These are phyloP conservation scores for Oenanthe javanica DNA, from an alignment of 140 eudicot species.

Conservation along the genomic window DNA sequence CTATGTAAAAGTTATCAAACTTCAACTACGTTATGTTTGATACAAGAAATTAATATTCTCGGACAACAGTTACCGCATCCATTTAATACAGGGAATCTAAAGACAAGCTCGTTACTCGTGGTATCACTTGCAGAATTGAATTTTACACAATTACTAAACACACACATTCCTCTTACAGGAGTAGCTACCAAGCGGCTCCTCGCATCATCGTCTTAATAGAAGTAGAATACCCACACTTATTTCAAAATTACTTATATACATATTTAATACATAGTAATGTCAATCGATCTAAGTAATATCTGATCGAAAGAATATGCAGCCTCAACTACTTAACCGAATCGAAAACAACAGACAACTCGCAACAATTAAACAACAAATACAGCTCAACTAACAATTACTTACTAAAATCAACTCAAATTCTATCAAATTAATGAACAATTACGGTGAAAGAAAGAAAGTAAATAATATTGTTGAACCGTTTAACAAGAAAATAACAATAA, in stretches of 20 bases:
- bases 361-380: neutral
- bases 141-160: neutral
- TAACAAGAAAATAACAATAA: too few relatives aligned
- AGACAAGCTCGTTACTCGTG: neutral
- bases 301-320: neutral
- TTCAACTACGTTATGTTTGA: neutral
- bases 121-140: neutral
- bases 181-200: neutral
- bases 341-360: neutral
- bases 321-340: neutral
- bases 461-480: conserved; percentile 18
- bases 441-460: neutral
- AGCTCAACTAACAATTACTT: neutral
- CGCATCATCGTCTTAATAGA: neutral
- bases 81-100: neutral
- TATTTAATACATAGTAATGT: neutral
- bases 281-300: neutral
- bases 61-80: neutral
- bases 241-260: neutral
- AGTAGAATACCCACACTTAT: neutral
- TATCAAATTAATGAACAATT: neutral
- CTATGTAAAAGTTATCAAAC: neutral
- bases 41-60: neutral
- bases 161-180: neutral
- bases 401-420: neutral